phyloP scores from a whole-genome alignment of 441 rosid genomes.

The Adansonia gregorii region DNA sequence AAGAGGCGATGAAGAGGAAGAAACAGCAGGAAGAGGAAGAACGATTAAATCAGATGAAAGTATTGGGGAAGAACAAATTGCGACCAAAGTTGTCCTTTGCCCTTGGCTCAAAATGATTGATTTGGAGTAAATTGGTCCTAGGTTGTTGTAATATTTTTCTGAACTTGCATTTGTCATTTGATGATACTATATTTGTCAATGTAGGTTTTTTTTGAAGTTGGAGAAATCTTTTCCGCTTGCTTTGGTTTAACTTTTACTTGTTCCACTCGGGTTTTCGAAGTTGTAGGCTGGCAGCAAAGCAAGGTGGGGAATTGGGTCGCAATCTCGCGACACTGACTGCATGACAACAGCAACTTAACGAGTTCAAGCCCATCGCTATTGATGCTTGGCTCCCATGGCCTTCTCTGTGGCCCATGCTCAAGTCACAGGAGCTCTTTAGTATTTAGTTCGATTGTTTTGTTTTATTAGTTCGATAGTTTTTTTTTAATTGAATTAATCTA shows the following conservation, averaged over 20 bases:
- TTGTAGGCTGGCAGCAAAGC: not conserved
- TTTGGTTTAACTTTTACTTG: not conserved
- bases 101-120: slow-evolving; percentile 70
- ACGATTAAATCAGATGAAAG: slow-evolving; percentile 79
- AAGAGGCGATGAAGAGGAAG: slow-evolving; percentile 79
- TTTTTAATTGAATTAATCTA: too few species aligned
- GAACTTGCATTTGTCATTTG: slow-evolving; percentile 1
- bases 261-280: too few species aligned
- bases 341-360: too few species aligned
- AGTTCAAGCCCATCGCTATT: too few species aligned
- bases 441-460: too few species aligned
- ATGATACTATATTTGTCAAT: not conserved
- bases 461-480: too few species aligned
- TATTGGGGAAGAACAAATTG: slow-evolving; percentile 90
- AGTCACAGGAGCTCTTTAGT: too few species aligned
- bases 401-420: too few species aligned
- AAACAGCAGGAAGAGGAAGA: slow-evolving; percentile 95
- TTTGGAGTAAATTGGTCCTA: not conserved
- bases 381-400: too few species aligned
- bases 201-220: not conserved
- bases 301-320: not conserved
- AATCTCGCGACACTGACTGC: not conserved
- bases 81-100: slow-evolving; percentile 91
- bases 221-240: not conserved
- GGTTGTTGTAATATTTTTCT: not conserved